phyloP scores from a whole-genome alignment of 2,329 filamentous ascomycete genomes.

The Scorias spongiosa region DNA sequence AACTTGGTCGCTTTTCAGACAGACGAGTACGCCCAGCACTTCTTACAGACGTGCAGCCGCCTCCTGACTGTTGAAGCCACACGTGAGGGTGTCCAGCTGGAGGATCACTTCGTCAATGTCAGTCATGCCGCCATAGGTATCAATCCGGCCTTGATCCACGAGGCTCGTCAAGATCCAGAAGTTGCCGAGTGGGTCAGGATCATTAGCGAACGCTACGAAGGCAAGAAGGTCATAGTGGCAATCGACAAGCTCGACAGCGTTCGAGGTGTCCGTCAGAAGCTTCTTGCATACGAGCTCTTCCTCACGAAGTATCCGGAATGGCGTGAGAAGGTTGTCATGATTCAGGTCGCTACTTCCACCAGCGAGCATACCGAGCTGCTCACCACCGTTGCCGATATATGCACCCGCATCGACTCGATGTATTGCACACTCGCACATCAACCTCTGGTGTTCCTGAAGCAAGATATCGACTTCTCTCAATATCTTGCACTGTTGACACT shows the following conservation, averaged over 20 bases:
- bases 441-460: conserved; percentile 82
- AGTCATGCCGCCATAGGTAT: conserved; percentile 78
- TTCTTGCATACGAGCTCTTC: conserved; percentile 83
- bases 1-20: conserved; percentile 92
- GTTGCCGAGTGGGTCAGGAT: conserved; percentile 66
- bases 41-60: conserved; percentile 87
- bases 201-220: conserved; percentile 70
- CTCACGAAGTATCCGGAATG: conserved; percentile 86
- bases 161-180: conserved; percentile 45
- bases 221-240: conserved; percentile 80
- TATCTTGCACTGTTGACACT: conserved; percentile 85
- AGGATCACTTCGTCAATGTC: conserved; percentile 87
- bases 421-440: conserved; percentile 87
- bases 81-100: conserved; percentile 72
- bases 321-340: conserved; percentile 72
- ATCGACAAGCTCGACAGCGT: conserved; percentile 90
- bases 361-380: conserved; percentile 80
- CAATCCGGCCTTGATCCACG: conserved; percentile 55
- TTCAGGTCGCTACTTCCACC: conserved; percentile 84
- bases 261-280: conserved; percentile 82
- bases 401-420: conserved; percentile 81
- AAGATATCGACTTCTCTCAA: conserved; percentile 84
- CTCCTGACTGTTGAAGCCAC: conserved; percentile 82
- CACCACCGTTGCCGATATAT: conserved; percentile 80
- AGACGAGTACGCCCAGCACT: conserved; percentile 82